These are phyloP conservation scores for Rhodotorula sp. DNA, from an alignment of 1,284 basidiomycete species.

Conservation along the genomic window DNA sequence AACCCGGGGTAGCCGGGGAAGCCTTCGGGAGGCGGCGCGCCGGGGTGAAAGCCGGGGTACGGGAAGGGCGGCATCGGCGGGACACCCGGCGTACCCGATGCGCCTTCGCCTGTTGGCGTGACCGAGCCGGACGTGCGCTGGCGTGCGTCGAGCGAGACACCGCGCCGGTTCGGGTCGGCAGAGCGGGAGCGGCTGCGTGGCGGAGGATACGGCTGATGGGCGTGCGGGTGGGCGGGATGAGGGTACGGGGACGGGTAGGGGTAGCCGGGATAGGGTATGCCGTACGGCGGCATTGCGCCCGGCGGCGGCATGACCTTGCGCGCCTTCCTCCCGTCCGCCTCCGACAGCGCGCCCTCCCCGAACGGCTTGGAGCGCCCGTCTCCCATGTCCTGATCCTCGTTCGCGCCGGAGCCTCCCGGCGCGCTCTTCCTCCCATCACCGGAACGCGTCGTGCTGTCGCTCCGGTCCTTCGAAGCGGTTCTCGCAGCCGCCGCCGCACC, in stretches of 20 bases:
- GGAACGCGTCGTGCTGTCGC: constrained; percentile 33
- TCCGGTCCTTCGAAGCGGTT: constrained; percentile 31
- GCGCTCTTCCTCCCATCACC: constrained; percentile 33
- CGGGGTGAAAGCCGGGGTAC: constrained; percentile 33
- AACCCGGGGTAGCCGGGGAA: constrained; percentile 29
- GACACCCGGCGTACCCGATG: constrained; percentile 7
- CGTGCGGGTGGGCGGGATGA: constrained; percentile 31
- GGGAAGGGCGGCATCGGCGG: constrained; percentile 18
- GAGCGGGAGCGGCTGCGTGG: constrained; percentile 36
- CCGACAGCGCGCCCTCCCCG: constrained; percentile 21
- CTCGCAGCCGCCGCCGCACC: constrained; percentile 7
- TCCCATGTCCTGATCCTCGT: constrained; percentile 29
- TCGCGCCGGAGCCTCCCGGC: constrained; percentile 33
- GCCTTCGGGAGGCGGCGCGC: constrained; percentile 30
- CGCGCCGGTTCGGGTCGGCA: constrained; percentile 27
- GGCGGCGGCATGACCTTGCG: constrained; percentile 29
- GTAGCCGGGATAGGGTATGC: constrained; percentile 36
- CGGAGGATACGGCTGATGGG: constrained; percentile 38
- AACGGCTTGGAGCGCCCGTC: constrained; percentile 30
- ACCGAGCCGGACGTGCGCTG: constrained; percentile 4
- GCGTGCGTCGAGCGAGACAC: constrained; percentile 33
- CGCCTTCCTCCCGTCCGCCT: constrained; percentile 27
- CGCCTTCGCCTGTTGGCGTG: constrained; percentile 9
- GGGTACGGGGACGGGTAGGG: constrained; percentile 32
- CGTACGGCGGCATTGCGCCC: constrained; percentile 19